Conservation (phyloP, 208 protist genomes). For the Naegleria fowleri region DNA sequence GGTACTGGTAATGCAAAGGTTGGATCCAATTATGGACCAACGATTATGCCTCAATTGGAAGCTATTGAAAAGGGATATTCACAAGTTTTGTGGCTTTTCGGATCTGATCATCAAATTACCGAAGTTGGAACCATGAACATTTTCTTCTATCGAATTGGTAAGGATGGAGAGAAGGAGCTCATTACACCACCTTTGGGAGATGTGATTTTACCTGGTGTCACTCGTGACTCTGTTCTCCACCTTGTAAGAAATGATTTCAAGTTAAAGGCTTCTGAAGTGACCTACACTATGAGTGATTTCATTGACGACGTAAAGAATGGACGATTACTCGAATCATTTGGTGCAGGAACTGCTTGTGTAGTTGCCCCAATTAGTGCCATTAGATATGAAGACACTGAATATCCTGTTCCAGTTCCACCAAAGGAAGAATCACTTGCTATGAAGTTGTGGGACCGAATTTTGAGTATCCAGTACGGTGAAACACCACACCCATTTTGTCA, state of each 20-base stretch:
- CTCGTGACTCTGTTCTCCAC: conserved; percentile 66
- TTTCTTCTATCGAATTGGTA: conserved; percentile 72
- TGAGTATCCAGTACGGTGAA: conserved; percentile 6
- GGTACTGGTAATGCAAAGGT: conserved; percentile 85
- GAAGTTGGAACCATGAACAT: conserved; percentile 97
- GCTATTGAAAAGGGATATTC: conserved; percentile 79
- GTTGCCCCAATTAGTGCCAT: conserved; percentile 64
- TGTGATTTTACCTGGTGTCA: conserved; percentile 72
- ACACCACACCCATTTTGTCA: not conserved
- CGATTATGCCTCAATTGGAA: conserved; percentile 69
- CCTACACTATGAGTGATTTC: conserved; percentile 56
- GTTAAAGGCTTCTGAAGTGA: conserved; percentile 58
- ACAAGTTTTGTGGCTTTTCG: conserved; percentile 95
- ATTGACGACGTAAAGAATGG: conserved; percentile 52
- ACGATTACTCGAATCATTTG: conserved; percentile 69
- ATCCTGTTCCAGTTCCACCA: not conserved
- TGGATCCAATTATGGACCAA: conserved; percentile 55
- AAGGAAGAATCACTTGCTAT: not conserved
- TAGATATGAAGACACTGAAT: conserved; percentile 32
- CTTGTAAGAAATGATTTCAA: conserved; percentile 45
- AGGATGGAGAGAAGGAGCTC: conserved; percentile 54
- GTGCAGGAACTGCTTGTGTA: conserved; percentile 68
- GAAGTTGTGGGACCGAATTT: not conserved
- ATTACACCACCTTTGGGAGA: conserved; percentile 63
- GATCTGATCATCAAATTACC: conserved; percentile 76